These are phyloP conservation scores for Cystobasidiaceae sp. DNA, from an alignment of 1,284 basidiomycete genomes.

Conservation along the genomic window DNA sequence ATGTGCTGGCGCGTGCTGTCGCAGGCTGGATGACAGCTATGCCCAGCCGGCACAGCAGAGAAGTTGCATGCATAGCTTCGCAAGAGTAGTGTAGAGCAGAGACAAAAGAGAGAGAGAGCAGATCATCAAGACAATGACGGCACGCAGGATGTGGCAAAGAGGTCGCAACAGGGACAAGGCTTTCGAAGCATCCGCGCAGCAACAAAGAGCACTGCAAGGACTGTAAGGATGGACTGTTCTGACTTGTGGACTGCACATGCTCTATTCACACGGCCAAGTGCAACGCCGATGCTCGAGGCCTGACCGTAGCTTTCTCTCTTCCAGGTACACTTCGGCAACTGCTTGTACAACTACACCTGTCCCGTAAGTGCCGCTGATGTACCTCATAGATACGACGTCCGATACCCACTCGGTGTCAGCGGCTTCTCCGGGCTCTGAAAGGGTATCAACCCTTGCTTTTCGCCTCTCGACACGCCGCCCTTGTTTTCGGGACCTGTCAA, in stretches of 20 bases:
- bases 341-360: not conserved
- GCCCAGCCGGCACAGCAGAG: not conserved
- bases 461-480: constrained; percentile 3
- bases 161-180: no score
- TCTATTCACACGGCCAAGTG: no score
- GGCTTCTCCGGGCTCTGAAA: constrained; percentile 20
- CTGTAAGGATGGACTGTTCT: no score
- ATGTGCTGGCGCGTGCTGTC: not conserved
- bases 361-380: not conserved
- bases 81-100: not conserved
- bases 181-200: no score
- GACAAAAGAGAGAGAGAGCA: not conserved
- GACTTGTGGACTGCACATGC: no score
- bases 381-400: constrained; percentile 9
- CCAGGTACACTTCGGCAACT: not conserved
- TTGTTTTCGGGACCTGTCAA: constrained; percentile 20
- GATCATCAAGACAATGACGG: no score
- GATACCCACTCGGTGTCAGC: constrained; percentile 1
- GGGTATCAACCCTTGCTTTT: constrained; percentile 20
- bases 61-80: no score
- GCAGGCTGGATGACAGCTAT: not conserved
- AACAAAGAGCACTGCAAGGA: no score
- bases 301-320: no score
- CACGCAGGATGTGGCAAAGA: no score
- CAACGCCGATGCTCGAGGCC: no score